Percentiles rank a stretch among this genome's conserved stretches.
Evolutionary conservation across 2,329 filamentous ascomycete species (phyloP).

Genomic region (Dendryphion nanum): DNA sequence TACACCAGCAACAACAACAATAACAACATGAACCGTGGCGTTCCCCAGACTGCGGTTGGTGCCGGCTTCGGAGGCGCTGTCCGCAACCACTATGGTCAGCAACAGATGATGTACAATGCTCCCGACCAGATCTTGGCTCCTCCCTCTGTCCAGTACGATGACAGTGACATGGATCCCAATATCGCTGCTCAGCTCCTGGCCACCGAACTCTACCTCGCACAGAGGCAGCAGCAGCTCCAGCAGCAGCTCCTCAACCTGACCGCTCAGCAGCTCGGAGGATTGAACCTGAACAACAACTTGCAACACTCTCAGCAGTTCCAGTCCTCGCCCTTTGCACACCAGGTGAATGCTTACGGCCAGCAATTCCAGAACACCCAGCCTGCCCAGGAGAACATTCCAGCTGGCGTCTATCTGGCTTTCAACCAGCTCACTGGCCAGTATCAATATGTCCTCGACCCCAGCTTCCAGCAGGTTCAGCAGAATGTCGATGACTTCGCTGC

Average conservation of each 20-base stretch:
- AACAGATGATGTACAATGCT: constrained; percentile 52
- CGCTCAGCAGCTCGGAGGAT: constrained; percentile 47
- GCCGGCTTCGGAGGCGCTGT: constrained; percentile 50
- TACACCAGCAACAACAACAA: constrained; percentile 15
- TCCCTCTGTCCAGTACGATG: constrained; percentile 70
- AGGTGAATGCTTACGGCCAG: constrained; percentile 61
- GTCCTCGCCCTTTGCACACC: constrained; percentile 53
- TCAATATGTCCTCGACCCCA: constrained; percentile 74
- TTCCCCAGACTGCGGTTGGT: constrained; percentile 61
- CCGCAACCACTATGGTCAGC: constrained; percentile 45
- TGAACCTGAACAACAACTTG: constrained; percentile 59
- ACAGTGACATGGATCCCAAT: constrained; percentile 77
- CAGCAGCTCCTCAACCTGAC: constrained; percentile 87
- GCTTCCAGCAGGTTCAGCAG: constrained; percentile 50
- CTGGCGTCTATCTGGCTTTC: constrained; percentile 78
- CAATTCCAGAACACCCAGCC: constrained; percentile 67
- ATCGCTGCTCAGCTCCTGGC: constrained; percentile 86
- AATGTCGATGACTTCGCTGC: constrained; percentile 12
- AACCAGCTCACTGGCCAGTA: constrained; percentile 85
- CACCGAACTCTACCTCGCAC: constrained; percentile 87
- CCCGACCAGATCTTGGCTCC: constrained; percentile 80
- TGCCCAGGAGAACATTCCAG: constrained; percentile 65
- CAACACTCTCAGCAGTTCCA: constrained; percentile 50
- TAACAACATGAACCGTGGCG: constrained; percentile 40
- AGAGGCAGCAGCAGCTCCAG: constrained; percentile 92